Evolutionary conservation across 1,284 basidiomycete species (phyloP).

Genomic region (Phlebopus sp.): DNA sequence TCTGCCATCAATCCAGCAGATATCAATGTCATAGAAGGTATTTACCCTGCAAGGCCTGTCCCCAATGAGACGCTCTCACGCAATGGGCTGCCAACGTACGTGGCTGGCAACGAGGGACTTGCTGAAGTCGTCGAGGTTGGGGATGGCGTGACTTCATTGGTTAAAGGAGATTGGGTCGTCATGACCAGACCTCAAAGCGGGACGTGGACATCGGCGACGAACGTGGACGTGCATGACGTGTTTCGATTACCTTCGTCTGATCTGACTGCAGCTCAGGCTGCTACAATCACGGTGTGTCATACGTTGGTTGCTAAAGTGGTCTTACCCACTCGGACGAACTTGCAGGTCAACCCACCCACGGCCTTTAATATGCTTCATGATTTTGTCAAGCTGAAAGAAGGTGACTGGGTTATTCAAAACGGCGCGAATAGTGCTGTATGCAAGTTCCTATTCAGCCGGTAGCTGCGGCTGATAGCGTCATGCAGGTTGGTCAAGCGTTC

Average conservation of each 20-base stretch:
- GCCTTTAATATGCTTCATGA: conserved; percentile 79
- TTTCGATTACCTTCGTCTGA: conserved; percentile 53
- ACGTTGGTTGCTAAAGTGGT: background rate
- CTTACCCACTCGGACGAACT: background rate
- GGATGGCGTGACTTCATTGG: conserved; percentile 45
- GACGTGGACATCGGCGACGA: conserved; percentile 71
- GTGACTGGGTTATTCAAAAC: conserved; percentile 81
- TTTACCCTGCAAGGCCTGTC: conserved; percentile 69
- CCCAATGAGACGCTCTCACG: conserved; percentile 37
- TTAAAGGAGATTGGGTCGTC: conserved; percentile 71
- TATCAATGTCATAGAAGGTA: conserved; percentile 78
- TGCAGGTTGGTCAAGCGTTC: conserved; percentile 72
- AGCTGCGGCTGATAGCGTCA: conserved; percentile 4
- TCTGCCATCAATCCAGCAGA: conserved; percentile 81
- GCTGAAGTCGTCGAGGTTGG: conserved; percentile 66
- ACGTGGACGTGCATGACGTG: conserved; percentile 54
- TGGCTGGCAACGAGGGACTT: conserved; percentile 80
- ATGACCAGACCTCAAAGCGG: conserved; percentile 68
- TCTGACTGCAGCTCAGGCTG: conserved; percentile 62
- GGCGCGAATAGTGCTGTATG: conserved; percentile 79
- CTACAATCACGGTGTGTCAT: conserved; percentile 64
- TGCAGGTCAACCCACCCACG: conserved; percentile 79
- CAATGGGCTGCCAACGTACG: conserved; percentile 42
- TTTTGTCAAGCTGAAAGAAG: conserved; percentile 59
- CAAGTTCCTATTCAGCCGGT: background rate